These are phyloP conservation scores for Oxytropis ochrocephala DNA, from an alignment of 306 rosid species.

Conservation along the genomic window DNA sequence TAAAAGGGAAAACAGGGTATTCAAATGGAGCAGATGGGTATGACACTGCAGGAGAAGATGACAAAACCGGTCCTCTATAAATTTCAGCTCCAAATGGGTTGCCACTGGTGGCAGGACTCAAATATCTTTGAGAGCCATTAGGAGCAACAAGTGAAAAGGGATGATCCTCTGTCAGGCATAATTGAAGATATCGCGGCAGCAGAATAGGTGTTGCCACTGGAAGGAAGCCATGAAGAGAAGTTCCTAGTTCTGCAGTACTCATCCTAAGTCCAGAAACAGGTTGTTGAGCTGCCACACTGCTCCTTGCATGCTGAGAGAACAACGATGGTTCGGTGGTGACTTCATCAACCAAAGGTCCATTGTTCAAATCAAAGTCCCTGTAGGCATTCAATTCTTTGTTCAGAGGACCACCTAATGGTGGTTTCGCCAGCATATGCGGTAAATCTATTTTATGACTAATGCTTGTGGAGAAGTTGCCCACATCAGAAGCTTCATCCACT, in stretches of 20 bases:
- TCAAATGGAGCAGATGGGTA: constrained; percentile 48
- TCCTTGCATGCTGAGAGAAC: constrained; percentile 33
- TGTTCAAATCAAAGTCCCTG: constrained; percentile 68
- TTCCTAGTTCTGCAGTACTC: constrained; percentile 49
- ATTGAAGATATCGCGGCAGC: constrained; percentile 57
- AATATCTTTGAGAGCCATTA: constrained; percentile 50
- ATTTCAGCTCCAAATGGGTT: constrained; percentile 46
- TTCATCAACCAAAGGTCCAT: constrained; percentile 64
- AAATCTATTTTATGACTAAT: constrained; percentile 29
- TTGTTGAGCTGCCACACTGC: constrained; percentile 37
- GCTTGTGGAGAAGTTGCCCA: constrained; percentile 32
- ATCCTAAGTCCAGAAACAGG: constrained; percentile 45
- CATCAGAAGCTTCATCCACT: constrained; percentile 49
- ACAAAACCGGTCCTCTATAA: constrained; percentile 48
- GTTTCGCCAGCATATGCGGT: constrained; percentile 26
- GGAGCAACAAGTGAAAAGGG: constrained; percentile 53
- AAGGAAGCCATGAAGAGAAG: constrained; percentile 53
- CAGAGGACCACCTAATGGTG: constrained; percentile 24
- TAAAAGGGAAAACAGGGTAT: constrained; percentile 61
- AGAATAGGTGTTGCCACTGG: constrained; percentile 50
- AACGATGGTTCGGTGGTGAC: constrained; percentile 29
- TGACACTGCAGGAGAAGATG: constrained; percentile 61
- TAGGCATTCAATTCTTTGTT: constrained; percentile 28
- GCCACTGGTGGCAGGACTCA: constrained; percentile 46
- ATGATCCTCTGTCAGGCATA: constrained; percentile 52